Evolutionary conservation across 805 yeast genomes (phyloP).

Genomic region (Candida germanica): DNA sequence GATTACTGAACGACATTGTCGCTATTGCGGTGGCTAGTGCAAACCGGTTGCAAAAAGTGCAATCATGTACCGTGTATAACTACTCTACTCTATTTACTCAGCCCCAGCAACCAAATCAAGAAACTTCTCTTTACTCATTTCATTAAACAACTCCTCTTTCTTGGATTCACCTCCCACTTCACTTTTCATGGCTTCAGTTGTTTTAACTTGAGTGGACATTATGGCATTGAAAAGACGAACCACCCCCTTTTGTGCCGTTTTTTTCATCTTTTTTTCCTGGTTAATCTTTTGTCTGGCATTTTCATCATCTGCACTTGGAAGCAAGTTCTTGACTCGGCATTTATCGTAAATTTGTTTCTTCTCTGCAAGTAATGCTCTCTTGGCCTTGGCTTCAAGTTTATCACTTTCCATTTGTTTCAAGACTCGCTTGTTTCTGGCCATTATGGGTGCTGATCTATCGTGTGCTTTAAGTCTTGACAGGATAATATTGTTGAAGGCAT

Average conservation of each 20-base stretch:
- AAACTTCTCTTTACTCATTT: slow-evolving; percentile 84
- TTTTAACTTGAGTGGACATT: slow-evolving; percentile 67
- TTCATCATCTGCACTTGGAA: slow-evolving; percentile 60
- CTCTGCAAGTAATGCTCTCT: slow-evolving; percentile 64
- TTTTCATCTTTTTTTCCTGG: slow-evolving; percentile 65
- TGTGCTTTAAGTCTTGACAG: slow-evolving; percentile 86
- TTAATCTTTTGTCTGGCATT: slow-evolving; percentile 60
- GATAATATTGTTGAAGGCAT: slow-evolving; percentile 78
- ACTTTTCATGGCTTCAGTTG: slow-evolving; percentile 48
- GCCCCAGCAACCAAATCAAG: slow-evolving; percentile 62
- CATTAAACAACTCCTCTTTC: slow-evolving; percentile 65
- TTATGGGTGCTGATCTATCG: slow-evolving; percentile 83
- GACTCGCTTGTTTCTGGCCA: slow-evolving; percentile 76
- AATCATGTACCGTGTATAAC: neutral
- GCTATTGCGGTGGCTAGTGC: no score
- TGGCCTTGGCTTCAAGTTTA: slow-evolving; percentile 81
- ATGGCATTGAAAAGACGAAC: slow-evolving; percentile 82
- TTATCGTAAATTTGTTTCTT: slow-evolving; percentile 65
- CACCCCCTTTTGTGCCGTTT: slow-evolving; percentile 86
- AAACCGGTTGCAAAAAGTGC: no score
- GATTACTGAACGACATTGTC: no score
- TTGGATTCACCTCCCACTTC: slow-evolving; percentile 45
- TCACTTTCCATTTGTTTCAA: slow-evolving; percentile 73
- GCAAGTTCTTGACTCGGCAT: slow-evolving; percentile 62
- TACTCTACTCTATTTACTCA: slow-evolving; percentile 1